A percentile compares a stretch with the other conserved stretches of the same genome.
phyloP scores from a whole-genome alignment of 495 filamentous ascomycete species.

The Neurospora terricola region DNA sequence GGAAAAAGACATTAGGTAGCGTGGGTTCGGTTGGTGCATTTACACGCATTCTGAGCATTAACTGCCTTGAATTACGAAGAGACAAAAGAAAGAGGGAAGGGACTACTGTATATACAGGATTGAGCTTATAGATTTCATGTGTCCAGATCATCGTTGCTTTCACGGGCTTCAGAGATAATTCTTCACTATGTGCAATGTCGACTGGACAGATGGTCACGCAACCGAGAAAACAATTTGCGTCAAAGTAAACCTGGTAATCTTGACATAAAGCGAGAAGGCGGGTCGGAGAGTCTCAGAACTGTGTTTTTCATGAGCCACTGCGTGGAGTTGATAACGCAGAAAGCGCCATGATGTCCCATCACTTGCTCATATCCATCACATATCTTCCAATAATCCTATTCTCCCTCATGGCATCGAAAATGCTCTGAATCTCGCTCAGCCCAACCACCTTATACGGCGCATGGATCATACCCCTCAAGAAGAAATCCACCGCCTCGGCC shows the following conservation, averaged over 20 bases:
- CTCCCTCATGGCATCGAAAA: conserved; percentile 62
- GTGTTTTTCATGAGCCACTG: no score
- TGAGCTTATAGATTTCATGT: not conserved
- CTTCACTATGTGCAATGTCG: no score
- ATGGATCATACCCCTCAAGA: conserved; percentile 66
- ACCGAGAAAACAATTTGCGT: not conserved
- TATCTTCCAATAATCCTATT: conserved; percentile 77
- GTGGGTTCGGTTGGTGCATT: not conserved
- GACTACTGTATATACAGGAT: not conserved
- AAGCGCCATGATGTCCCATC: not conserved
- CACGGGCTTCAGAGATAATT: not conserved
- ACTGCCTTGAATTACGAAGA: not conserved
- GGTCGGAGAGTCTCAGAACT: not conserved
- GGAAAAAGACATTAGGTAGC: not conserved
- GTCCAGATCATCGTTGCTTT: not conserved
- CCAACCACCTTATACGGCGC: conserved; percentile 74
- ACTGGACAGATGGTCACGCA: not conserved
- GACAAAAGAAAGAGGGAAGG: not conserved
- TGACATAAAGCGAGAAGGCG: not conserved
- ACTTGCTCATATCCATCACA: conserved; percentile 57
- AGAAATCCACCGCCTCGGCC: conserved; percentile 80
- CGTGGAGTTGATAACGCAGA: no score
- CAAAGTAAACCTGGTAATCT: not conserved
- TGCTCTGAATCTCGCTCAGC: conserved; percentile 58
- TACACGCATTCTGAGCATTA: not conserved